Percentiles rank a stretch among this genome's conserved stretches.
phyloP scores from a whole-genome alignment of 352 stramenopile genomes.

The Detonula confervacea region DNA sequence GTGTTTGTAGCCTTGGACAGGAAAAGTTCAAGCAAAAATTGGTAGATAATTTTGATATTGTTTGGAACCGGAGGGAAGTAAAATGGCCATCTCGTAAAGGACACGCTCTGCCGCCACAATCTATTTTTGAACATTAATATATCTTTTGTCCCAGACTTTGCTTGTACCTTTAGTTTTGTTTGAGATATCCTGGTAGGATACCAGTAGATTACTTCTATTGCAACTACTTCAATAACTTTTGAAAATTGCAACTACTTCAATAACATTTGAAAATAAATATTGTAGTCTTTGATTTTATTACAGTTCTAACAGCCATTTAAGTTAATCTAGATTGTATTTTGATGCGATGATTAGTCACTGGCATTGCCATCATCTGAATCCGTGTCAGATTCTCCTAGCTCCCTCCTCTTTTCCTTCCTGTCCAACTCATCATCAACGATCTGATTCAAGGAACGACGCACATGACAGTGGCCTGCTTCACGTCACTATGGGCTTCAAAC shows the following conservation, averaged over 20 bases:
- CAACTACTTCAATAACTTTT: too few species aligned
- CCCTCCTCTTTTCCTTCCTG: not conserved
- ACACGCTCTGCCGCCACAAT: not conserved
- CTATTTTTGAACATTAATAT: not conserved
- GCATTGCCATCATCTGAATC: not conserved
- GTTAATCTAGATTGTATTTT: not conserved
- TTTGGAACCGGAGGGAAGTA: not conserved
- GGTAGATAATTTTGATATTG: not conserved
- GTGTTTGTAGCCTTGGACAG: not conserved
- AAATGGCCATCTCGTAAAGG: not conserved
- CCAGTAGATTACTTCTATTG: too few species aligned
- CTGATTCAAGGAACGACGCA: not conserved
- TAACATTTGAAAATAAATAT: too few species aligned
- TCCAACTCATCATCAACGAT: not conserved
- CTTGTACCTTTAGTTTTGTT: not conserved
- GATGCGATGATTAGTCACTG: not conserved
- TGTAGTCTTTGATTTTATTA: too few species aligned
- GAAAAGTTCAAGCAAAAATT: not conserved
- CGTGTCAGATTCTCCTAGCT: not conserved
- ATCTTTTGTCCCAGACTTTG: not conserved
- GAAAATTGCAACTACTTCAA: too few species aligned
- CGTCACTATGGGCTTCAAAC: not conserved
- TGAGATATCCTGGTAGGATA: too few species aligned
- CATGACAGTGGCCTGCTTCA: not conserved
- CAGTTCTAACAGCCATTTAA: too few species aligned